Conservation (phyloP, 768 basidiomycete genomes). For the Leccinum rimulosum region DNA sequence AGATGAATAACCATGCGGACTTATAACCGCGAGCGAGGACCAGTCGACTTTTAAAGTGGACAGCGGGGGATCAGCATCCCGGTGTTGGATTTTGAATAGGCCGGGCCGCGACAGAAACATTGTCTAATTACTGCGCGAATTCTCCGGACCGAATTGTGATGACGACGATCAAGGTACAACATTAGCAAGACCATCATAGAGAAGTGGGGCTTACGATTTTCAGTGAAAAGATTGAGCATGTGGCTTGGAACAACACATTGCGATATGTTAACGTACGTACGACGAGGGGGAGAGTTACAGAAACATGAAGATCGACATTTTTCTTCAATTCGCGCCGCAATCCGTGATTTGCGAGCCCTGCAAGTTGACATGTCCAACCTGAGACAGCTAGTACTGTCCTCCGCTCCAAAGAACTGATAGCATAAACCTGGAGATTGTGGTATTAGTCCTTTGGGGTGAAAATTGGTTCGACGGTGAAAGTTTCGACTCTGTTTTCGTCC, state of each 20-base stretch:
- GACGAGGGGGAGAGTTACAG: neutral
- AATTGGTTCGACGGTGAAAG: too few species aligned
- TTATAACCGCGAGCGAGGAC: constrained; percentile 11
- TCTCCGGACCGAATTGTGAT: neutral
- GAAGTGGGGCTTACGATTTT: neutral
- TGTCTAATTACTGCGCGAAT: neutral
- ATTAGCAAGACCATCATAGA: neutral
- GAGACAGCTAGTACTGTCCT: too few species aligned
- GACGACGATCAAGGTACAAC: neutral
- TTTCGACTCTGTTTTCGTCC: too few species aligned
- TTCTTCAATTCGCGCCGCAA: too few species aligned
- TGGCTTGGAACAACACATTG: neutral
- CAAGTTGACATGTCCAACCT: too few species aligned
- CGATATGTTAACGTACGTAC: neutral
- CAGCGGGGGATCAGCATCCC: neutral
- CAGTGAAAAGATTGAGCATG: neutral
- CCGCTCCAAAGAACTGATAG: too few species aligned
- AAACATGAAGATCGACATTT: neutral
- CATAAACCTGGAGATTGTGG: too few species aligned
- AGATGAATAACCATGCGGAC: neutral
- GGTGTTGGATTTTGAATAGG: constrained; percentile 8
- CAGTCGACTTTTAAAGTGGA: constrained; percentile 18
- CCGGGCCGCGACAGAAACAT: neutral
- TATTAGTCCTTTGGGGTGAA: too few species aligned
- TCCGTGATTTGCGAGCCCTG: neutral